These are phyloP conservation scores for Aspergillus carlsbadensis DNA, from an alignment of 495 filamentous ascomycete species.

Conservation along the genomic window DNA sequence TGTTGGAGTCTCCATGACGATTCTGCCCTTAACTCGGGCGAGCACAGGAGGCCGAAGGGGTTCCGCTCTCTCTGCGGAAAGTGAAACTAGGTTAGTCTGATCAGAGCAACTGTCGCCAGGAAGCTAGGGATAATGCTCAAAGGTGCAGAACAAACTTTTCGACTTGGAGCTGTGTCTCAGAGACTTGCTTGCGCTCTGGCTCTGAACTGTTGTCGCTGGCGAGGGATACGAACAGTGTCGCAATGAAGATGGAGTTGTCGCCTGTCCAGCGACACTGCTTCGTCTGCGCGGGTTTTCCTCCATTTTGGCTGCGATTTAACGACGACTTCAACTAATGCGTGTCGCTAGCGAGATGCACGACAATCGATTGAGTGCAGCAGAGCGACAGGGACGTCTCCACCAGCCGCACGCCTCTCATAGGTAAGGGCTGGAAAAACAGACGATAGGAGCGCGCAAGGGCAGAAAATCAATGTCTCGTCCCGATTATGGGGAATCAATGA, in stretches of 20 bases:
- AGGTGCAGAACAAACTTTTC: constrained; percentile 24
- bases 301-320: constrained; percentile 24
- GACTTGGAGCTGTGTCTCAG: constrained; percentile 18
- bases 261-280: constrained; percentile 28
- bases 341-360: constrained; percentile 33
- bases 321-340: constrained; percentile 20
- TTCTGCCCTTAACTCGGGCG: constrained; percentile 36
- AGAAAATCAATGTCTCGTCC: constrained; percentile 20
- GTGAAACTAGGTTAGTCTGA: constrained; percentile 8
- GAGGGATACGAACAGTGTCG: constrained; percentile 29
- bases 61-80: constrained; percentile 21
- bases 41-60: constrained; percentile 36
- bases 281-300: constrained; percentile 30
- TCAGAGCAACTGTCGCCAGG: not conserved
- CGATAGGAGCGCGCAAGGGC: constrained; percentile 17
- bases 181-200: constrained; percentile 20
- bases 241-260: constrained; percentile 25
- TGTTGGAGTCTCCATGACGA: constrained; percentile 40
- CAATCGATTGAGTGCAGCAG: constrained; percentile 24
- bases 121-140: not conserved
- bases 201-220: constrained; percentile 14
- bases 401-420: constrained; percentile 10
- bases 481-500: constrained; percentile 10
- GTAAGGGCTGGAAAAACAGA: constrained; percentile 10
- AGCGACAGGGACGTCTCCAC: constrained; percentile 17